phyloP scores from a whole-genome alignment of 2,329 filamentous ascomycete genomes.

The Chaetomium sp. region DNA sequence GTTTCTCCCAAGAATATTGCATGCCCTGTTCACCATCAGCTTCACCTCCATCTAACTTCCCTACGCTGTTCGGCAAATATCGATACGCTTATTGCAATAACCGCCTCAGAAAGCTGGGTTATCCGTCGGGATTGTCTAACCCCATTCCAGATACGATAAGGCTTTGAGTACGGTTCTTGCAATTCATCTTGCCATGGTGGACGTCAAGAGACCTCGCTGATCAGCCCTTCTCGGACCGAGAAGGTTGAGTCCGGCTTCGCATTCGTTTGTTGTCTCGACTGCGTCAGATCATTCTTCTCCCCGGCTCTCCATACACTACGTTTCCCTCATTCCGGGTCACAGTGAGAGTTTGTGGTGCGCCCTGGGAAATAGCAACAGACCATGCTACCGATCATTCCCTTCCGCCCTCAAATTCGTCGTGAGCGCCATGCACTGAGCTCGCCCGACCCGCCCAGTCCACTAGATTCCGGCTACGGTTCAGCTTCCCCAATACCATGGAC shows the following conservation, averaged over 20 bases:
- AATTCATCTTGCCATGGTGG: conserved; percentile 13
- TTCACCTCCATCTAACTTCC: neutral
- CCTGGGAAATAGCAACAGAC: neutral
- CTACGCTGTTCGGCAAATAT: conserved; percentile 10
- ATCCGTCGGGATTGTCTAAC: neutral
- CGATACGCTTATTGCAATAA: conserved; percentile 10
- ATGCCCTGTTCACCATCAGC: neutral
- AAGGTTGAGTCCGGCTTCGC: neutral
- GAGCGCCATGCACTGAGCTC: conserved; percentile 25
- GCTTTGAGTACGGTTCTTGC: neutral
- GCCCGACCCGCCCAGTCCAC: conserved; percentile 25
- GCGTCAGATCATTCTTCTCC: neutral
- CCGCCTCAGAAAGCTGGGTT: neutral
- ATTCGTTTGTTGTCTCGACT: conserved; percentile 17
- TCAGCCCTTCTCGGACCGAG: conserved; percentile 2
- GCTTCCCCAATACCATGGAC: conserved; percentile 20
- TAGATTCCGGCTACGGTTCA: conserved; percentile 36
- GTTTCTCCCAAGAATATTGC: neutral
- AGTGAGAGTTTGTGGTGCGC: no score
- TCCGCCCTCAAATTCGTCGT: conserved; percentile 24
- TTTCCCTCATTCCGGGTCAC: neutral
- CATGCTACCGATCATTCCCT: conserved; percentile 23
- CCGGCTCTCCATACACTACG: neutral
- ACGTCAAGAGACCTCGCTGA: neutral
- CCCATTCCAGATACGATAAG: neutral